phyloP scores from a whole-genome alignment of 129 eudicot species.

The Helianthus tuberosus region DNA sequence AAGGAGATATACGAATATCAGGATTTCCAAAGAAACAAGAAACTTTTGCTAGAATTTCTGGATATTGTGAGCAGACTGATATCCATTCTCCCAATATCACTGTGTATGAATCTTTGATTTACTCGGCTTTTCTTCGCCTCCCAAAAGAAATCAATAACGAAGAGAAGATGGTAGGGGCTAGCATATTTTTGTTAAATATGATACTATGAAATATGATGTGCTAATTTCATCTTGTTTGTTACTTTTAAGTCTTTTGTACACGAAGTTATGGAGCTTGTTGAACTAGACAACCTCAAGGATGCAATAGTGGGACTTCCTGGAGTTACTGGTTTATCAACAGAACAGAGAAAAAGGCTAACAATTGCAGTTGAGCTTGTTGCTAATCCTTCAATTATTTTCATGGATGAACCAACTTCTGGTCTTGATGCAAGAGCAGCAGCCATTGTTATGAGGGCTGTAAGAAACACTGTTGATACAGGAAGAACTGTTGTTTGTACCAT shows the following conservation, averaged over 20 bases:
- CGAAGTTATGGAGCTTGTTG: slow-evolving; percentile 88
- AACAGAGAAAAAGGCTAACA: slow-evolving; percentile 88
- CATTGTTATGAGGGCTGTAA: slow-evolving; percentile 95
- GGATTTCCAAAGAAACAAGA: slow-evolving; percentile 92
- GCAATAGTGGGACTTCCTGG: slow-evolving; percentile 91
- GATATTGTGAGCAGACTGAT: slow-evolving; percentile 95
- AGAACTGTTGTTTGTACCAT: slow-evolving; percentile 98
- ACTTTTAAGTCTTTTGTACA: slow-evolving; percentile 61
- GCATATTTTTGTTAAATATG: neutral
- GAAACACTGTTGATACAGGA: slow-evolving; percentile 95
- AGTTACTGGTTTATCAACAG: slow-evolving; percentile 78
- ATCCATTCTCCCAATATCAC: slow-evolving; percentile 91
- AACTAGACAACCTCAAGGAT: slow-evolving; percentile 67
- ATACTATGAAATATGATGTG: neutral
- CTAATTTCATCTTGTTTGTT: neutral
- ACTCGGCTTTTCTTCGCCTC: slow-evolving; percentile 88
- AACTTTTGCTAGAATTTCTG: slow-evolving; percentile 90
- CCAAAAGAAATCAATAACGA: slow-evolving; percentile 72
- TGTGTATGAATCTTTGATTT: slow-evolving; percentile 72
- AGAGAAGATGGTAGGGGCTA: slow-evolving; percentile 70
- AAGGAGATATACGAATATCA: slow-evolving; percentile 84
- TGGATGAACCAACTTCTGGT: slow-evolving; percentile 99
- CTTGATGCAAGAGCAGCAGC: slow-evolving; percentile 99
- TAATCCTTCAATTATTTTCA: slow-evolving; percentile 94
- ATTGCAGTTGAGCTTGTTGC: slow-evolving; percentile 98